These are phyloP conservation scores for Lentinula sp. DNA, from an alignment of 768 basidiomycete species.

Conservation along the genomic window DNA sequence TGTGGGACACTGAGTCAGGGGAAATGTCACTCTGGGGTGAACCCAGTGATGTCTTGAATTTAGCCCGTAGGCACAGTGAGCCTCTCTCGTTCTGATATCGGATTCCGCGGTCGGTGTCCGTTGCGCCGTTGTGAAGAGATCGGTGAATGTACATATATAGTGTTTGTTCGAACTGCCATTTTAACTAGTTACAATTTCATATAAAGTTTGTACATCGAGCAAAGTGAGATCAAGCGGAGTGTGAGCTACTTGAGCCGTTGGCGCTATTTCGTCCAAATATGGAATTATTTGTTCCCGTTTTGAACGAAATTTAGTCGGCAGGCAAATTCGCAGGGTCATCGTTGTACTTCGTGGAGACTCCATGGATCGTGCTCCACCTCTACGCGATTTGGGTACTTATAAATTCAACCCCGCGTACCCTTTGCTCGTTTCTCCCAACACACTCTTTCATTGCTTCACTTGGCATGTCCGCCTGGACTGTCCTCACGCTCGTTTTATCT, in stretches of 20 bases:
- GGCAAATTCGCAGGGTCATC: neutral
- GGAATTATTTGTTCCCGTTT: neutral
- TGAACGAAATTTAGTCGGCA: neutral
- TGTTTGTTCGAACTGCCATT: too few species aligned
- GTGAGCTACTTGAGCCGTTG: too few species aligned
- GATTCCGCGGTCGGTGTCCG: too few species aligned
- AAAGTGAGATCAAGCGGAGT: too few species aligned
- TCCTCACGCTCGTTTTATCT: neutral
- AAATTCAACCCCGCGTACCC: too few species aligned
- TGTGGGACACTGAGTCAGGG: neutral
- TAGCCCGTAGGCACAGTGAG: neutral
- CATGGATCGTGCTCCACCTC: neutral
- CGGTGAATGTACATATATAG: too few species aligned
- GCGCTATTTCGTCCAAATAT: neutral
- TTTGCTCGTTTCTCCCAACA: neutral
- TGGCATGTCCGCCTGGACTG: neutral
- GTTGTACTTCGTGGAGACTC: neutral
- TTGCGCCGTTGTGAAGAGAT: too few species aligned
- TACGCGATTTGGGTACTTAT: neutral
- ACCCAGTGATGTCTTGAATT: neutral
- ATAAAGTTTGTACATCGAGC: too few species aligned
- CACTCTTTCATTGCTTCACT: neutral
- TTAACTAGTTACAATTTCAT: too few species aligned
- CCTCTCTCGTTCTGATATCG: neutral
- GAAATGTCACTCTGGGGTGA: neutral